These are phyloP conservation scores for Backusella morwellensis DNA, from an alignment of 192 early-diverging fungal genomes.

Conservation along the genomic window DNA sequence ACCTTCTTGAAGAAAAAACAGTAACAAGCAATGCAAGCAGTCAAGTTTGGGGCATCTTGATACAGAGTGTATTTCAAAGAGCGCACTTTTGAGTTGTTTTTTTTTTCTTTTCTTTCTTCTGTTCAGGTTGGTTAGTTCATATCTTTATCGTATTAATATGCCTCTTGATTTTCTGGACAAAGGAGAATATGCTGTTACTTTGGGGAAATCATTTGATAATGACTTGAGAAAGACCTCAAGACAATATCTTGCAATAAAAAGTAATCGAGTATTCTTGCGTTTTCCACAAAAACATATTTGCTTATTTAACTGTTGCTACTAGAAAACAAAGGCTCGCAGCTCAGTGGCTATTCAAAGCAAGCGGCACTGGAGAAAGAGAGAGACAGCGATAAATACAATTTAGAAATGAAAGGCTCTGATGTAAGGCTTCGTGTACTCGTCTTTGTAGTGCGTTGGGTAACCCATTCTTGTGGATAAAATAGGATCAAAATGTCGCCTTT, in stretches of 20 bases:
- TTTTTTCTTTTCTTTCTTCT: background rate
- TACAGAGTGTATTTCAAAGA: background rate
- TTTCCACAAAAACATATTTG: background rate
- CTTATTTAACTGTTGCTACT: background rate
- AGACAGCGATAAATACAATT: background rate
- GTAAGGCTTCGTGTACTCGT: background rate
- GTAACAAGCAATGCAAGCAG: background rate
- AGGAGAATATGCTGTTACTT: conserved; percentile 8
- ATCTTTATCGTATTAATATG: background rate
- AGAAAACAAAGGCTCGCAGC: background rate
- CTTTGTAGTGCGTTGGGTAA: background rate
- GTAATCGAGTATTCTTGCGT: background rate
- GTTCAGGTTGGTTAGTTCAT: background rate
- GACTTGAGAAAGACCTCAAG: background rate
- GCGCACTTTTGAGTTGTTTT: background rate
- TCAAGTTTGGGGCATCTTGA: background rate
- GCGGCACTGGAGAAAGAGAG: background rate
- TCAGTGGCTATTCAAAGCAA: background rate
- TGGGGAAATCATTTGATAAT: conserved; percentile 6
- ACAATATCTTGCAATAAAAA: conserved; percentile 8
- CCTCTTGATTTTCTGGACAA: background rate
- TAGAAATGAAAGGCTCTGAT: conserved; percentile 3
- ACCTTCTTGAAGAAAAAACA: too few species aligned
- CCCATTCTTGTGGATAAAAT: background rate
- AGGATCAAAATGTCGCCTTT: background rate